Evolutionary conservation across 495 filamentous ascomycete genomes (phyloP).

Genomic region (Lophiotrema nucula): DNA sequence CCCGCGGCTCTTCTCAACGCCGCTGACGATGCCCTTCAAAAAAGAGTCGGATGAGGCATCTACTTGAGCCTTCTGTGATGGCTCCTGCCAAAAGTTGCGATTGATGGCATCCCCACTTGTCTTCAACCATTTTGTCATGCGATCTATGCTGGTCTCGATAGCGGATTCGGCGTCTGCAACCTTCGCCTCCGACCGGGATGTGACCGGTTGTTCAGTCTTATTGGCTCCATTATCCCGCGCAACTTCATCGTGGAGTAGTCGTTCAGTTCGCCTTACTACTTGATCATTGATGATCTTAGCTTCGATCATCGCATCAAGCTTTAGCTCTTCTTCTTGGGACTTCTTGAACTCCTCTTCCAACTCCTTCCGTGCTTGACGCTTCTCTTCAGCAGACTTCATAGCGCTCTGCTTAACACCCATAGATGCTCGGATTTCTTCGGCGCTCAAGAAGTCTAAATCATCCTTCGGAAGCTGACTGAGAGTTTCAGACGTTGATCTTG

Average conservation of each 20-base stretch:
- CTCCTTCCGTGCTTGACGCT: neutral
- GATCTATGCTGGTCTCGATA: conserved; percentile 13
- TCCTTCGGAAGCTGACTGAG: conserved; percentile 17
- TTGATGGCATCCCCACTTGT: conserved; percentile 2
- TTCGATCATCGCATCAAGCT: conserved; percentile 6
- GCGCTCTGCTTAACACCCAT: conserved; percentile 17
- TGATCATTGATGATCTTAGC: conserved; percentile 21
- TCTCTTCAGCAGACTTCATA: conserved; percentile 1
- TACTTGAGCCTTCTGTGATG: neutral
- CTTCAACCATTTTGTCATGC: conserved; percentile 14
- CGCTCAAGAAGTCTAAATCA: conserved; percentile 26
- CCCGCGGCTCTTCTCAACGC: neutral
- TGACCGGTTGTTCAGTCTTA: too few species aligned
- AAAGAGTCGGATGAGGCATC: neutral
- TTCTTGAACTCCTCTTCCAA: conserved; percentile 22
- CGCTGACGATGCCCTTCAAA: neutral
- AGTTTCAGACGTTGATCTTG: conserved; percentile 6
- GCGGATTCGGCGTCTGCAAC: neutral
- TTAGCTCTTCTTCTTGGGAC: conserved; percentile 1
- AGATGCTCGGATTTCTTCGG: conserved; percentile 23
- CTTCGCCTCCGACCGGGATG: too few species aligned
- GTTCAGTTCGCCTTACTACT: conserved; percentile 8
- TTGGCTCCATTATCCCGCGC: neutral
- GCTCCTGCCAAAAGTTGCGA: conserved; percentile 19
- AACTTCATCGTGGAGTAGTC: too few species aligned